A percentile compares a stretch with the other conserved stretches of the same genome.
phyloP scores from a whole-genome alignment of 2,329 filamentous ascomycete genomes.

The Acephala macrosclerotiorum region DNA sequence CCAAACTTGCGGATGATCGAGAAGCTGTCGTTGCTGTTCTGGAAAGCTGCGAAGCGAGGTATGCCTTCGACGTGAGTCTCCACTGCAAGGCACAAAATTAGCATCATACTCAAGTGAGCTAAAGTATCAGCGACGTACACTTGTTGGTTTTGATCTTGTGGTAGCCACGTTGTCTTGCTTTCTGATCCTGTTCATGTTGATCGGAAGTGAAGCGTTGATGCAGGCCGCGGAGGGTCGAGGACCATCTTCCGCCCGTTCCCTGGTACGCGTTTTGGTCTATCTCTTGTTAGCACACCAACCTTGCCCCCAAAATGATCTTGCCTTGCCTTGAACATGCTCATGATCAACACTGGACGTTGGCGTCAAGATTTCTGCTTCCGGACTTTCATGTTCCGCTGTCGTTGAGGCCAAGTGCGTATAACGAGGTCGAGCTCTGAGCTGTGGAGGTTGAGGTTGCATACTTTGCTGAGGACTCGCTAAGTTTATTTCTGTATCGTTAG shows the following conservation, averaged over 20 bases:
- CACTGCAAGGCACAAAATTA: neutral
- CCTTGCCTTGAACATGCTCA: neutral
- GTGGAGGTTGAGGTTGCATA: neutral
- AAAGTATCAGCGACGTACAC: neutral
- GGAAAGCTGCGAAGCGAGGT: conserved; percentile 7
- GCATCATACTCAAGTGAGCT: neutral
- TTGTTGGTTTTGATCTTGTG: neutral
- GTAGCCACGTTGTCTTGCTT: neutral
- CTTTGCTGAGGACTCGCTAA: neutral
- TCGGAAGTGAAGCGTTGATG: neutral
- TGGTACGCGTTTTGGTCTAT: neutral
- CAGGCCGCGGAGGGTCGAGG: neutral
- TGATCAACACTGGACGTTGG: neutral
- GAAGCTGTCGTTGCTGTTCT: conserved; percentile 14
- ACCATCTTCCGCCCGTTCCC: neutral
- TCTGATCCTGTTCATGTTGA: neutral
- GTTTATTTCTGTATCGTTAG: neutral
- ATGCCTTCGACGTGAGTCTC: conserved; percentile 7
- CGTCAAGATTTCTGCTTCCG: neutral
- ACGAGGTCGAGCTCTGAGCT: conserved; percentile 1
- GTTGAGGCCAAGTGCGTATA: neutral
- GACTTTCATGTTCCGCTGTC: neutral
- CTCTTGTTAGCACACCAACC: neutral
- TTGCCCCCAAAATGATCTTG: neutral
- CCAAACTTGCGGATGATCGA: conserved; percentile 11